Evolutionary conservation across 495 filamentous ascomycete species (phyloP).

Genomic region (Jackrogersella multiformis): DNA sequence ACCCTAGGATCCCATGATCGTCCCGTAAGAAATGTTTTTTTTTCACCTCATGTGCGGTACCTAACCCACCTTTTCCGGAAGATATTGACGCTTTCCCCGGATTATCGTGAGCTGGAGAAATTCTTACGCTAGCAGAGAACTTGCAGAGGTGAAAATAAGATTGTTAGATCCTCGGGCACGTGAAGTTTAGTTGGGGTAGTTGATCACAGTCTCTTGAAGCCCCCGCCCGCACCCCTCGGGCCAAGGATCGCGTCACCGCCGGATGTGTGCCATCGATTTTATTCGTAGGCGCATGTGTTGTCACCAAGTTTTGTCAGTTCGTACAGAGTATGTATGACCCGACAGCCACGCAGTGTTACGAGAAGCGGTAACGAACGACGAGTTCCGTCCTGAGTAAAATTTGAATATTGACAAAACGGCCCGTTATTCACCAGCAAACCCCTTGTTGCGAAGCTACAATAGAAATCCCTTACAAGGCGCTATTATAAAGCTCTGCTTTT

Average conservation of each 20-base stretch:
- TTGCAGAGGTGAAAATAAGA: slow-evolving; percentile 37
- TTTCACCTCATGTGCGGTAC: slow-evolving; percentile 37
- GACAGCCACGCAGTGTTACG: slow-evolving; percentile 12
- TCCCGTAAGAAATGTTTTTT: slow-evolving; percentile 13
- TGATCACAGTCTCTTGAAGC: background rate
- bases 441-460: background rate
- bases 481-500: slow-evolving; percentile 13
- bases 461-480: background rate
- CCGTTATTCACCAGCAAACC: background rate
- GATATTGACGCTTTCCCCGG: slow-evolving; percentile 30
- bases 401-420: background rate
- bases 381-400: background rate
- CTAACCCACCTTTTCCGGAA: slow-evolving; percentile 28
- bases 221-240: slow-evolving; percentile 18
- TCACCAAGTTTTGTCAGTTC: slow-evolving; percentile 8
- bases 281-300: slow-evolving; percentile 21
- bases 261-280: slow-evolving; percentile 16
- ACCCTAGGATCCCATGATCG: slow-evolving; percentile 40
- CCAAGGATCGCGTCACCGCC: slow-evolving; percentile 24
- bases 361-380: slow-evolving; percentile 5
- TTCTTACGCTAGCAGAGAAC: slow-evolving; percentile 10
- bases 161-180: slow-evolving; percentile 18
- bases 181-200: slow-evolving; percentile 22
- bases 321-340: slow-evolving; percentile 17
- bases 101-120: slow-evolving; percentile 31